A percentile compares a stretch with the other conserved stretches of the same genome.
Evolutionary conservation across 768 basidiomycete genomes (phyloP).

Genomic region (Auriscalpium vulgare): DNA sequence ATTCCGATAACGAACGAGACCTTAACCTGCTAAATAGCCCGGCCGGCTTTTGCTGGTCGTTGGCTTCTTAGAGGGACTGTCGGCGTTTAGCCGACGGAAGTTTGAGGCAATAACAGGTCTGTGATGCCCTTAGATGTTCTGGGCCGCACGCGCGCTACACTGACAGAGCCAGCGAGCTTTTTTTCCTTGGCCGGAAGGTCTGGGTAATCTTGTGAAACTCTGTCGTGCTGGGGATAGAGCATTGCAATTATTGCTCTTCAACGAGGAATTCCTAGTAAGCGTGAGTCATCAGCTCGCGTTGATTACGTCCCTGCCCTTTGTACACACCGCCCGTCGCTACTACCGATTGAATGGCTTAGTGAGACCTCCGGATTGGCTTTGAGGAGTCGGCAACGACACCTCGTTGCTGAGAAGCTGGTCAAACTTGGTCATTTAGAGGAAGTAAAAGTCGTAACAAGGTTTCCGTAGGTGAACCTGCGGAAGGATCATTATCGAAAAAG

Average conservation of each 20-base stretch:
- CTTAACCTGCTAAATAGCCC: too few relatives aligned
- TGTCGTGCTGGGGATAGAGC: constrained; percentile 82
- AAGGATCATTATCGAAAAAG: too few relatives aligned
- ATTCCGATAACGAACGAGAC: too few relatives aligned
- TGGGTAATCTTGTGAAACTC: constrained; percentile 75
- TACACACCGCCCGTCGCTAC: constrained; percentile 88
- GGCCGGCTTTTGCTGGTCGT: too few relatives aligned
- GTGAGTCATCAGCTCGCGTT: constrained; percentile 83
- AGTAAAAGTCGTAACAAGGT: too few relatives aligned
- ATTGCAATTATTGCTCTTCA: constrained; percentile 91
- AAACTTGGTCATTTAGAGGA: too few relatives aligned
- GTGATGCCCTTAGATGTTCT: constrained; percentile 43
- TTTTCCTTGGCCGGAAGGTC: constrained; percentile 70
- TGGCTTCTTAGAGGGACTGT: too few relatives aligned
- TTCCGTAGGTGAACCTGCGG: too few relatives aligned
- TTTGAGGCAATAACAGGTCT: constrained; percentile 5
- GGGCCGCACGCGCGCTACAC: constrained; percentile 84
- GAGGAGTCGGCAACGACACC: constrained; percentile 45
- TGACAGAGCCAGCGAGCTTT: constrained; percentile 84
- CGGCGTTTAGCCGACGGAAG: too few relatives aligned
- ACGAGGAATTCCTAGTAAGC: constrained; percentile 87
- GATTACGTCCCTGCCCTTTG: constrained; percentile 89
- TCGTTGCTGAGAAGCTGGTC: too few relatives aligned
- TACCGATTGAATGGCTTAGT: constrained; percentile 89
- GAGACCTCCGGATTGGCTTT: constrained; percentile 76